phyloP scores from a whole-genome alignment of 1,284 basidiomycete species.

The Macrocystidia cucumis region DNA sequence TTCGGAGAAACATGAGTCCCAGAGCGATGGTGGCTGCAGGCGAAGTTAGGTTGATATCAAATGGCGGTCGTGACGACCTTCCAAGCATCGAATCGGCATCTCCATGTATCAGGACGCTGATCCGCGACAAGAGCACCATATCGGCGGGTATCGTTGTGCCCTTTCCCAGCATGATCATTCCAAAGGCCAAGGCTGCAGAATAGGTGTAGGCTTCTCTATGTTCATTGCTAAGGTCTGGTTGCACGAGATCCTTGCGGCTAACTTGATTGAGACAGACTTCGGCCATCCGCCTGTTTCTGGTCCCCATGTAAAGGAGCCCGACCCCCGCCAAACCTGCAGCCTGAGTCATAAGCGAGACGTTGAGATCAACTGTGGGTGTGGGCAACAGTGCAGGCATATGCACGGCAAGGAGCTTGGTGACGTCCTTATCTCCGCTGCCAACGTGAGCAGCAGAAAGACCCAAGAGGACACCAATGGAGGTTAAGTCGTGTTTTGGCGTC shows the following conservation, averaged over 20 bases:
- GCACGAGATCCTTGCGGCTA: slow-evolving; percentile 67
- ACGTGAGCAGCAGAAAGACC: slow-evolving; percentile 89
- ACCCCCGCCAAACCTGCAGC: slow-evolving; percentile 85
- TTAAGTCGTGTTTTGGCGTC: slow-evolving; percentile 91
- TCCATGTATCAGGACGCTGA: slow-evolving; percentile 70
- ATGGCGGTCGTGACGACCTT: slow-evolving; percentile 36
- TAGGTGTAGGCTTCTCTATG: slow-evolving; percentile 91
- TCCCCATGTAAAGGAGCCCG: slow-evolving; percentile 87
- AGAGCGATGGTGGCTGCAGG: slow-evolving; percentile 88
- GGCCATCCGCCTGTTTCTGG: slow-evolving; percentile 84
- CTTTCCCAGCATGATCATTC: slow-evolving; percentile 92
- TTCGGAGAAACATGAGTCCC: slow-evolving; percentile 89
- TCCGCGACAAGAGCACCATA: slow-evolving; percentile 53
- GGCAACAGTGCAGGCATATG: slow-evolving; percentile 92
- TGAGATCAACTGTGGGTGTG: slow-evolving; percentile 79
- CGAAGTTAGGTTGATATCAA: slow-evolving; percentile 84
- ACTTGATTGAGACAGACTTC: slow-evolving; percentile 88
- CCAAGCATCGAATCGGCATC: slow-evolving; percentile 35
- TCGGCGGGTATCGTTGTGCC: slow-evolving; percentile 77
- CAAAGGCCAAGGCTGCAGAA: slow-evolving; percentile 84
- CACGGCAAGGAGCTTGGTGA: slow-evolving; percentile 87
- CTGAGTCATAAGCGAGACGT: slow-evolving; percentile 86
- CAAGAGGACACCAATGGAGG: slow-evolving; percentile 88
- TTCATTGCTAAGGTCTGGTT: slow-evolving; percentile 77
- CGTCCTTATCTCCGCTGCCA: slow-evolving; percentile 81